Percentiles rank a stretch among this genome's conserved stretches.
These are phyloP conservation scores for Colletotrichum acutatum DNA, from an alignment of 2,329 filamentous ascomycete genomes.

Conservation along the genomic window DNA sequence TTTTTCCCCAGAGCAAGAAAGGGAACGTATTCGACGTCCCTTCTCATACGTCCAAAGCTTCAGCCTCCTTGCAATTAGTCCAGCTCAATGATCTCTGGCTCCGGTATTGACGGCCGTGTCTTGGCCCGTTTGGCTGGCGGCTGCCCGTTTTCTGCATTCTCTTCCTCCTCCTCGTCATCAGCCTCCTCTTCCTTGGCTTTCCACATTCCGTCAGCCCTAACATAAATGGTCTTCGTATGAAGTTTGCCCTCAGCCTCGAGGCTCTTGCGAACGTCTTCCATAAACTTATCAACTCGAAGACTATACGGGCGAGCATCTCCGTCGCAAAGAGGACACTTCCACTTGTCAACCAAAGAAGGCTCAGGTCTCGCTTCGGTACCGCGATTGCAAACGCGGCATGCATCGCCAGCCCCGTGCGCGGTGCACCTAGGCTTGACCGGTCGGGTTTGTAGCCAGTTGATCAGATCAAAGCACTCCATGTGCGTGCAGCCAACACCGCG, in stretches of 20 bases:
- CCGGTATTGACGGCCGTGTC: background rate
- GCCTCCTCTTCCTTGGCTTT: conserved; percentile 43
- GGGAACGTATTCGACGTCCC: background rate
- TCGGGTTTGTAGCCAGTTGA: conserved; percentile 80
- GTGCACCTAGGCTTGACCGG: conserved; percentile 55
- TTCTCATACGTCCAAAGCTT: background rate
- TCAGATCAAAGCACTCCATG: conserved; percentile 89
- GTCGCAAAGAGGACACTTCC: conserved; percentile 88
- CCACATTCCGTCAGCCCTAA: conserved; percentile 48
- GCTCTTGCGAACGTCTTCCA: conserved; percentile 68
- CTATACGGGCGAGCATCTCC: conserved; percentile 79
- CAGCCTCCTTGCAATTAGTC: conserved; percentile 15
- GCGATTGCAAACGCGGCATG: conserved; percentile 44
- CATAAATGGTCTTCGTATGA: conserved; percentile 44
- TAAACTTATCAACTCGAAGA: conserved; percentile 79
- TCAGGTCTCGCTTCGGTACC: conserved; percentile 44
- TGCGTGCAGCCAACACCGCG: conserved; percentile 79
- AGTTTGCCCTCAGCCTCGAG: conserved; percentile 49
- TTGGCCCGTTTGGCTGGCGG: conserved; percentile 30
- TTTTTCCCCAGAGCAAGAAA: background rate
- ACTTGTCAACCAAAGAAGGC: conserved; percentile 73
- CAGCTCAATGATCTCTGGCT: conserved; percentile 33
- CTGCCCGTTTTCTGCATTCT: background rate
- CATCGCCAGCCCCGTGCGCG: conserved; percentile 47
- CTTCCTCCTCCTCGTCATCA: conserved; percentile 39